phyloP scores from a whole-genome alignment of 1,139 yeast species.

The Sugiyamaella grinbergsii region DNA sequence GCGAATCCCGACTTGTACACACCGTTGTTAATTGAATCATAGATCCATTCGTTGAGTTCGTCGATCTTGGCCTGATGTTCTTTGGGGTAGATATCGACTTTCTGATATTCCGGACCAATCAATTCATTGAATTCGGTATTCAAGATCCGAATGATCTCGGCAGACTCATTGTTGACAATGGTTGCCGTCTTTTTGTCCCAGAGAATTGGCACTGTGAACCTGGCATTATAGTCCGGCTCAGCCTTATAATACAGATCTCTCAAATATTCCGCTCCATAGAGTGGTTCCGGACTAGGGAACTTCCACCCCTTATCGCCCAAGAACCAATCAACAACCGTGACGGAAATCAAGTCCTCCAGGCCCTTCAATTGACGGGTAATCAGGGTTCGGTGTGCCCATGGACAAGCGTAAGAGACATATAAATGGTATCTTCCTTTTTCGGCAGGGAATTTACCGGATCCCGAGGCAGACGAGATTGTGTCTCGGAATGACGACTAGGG shows the following conservation, averaged over 20 bases:
- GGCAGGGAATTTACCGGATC: slow-evolving; percentile 66
- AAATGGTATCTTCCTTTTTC: slow-evolving; percentile 83
- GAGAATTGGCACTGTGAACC: slow-evolving; percentile 89
- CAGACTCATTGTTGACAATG: slow-evolving; percentile 86
- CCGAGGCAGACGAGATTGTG: slow-evolving; percentile 57
- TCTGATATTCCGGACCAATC: slow-evolving; percentile 51
- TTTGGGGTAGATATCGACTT: slow-evolving; percentile 66
- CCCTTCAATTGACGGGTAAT: slow-evolving; percentile 81
- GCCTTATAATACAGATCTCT: slow-evolving; percentile 75
- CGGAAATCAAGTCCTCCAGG: slow-evolving; percentile 52
- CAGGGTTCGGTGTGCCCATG: slow-evolving; percentile 92
- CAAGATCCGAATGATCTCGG: slow-evolving; percentile 84
- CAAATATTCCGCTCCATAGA: slow-evolving; percentile 62
- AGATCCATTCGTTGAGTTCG: slow-evolving; percentile 79
- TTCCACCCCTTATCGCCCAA: slow-evolving; percentile 87
- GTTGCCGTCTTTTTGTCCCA: slow-evolving; percentile 85
- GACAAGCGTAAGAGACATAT: slow-evolving; percentile 87
- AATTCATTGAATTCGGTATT: slow-evolving; percentile 66
- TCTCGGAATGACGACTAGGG: slow-evolving; percentile 54
- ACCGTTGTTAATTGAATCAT: slow-evolving; percentile 85
- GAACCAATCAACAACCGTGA: slow-evolving; percentile 86
- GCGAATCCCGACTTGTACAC: slow-evolving; percentile 95
- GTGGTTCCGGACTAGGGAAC: slow-evolving; percentile 56
- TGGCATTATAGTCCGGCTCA: slow-evolving; percentile 71
- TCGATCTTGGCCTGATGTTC: slow-evolving; percentile 60